Conservation (phyloP, 1,139 yeast species). For the Protomyces inouyei region DNA sequence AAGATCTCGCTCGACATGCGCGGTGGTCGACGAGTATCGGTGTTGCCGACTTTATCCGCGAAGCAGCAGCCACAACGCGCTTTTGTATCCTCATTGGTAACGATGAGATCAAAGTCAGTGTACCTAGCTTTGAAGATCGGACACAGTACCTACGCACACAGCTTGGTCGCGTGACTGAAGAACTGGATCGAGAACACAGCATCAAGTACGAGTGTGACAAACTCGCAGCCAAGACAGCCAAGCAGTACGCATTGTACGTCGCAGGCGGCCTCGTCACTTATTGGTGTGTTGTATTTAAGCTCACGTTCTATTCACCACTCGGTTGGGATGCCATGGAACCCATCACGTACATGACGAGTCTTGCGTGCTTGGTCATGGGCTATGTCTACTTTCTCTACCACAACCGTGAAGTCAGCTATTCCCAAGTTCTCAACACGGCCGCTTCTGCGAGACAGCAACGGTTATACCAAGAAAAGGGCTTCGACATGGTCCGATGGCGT, state of each 20-base stretch:
- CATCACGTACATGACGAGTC: slow-evolving; percentile 18
- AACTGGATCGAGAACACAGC: slow-evolving; percentile 6
- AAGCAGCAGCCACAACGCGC: slow-evolving; percentile 11
- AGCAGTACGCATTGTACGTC: slow-evolving; percentile 7
- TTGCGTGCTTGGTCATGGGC: slow-evolving; percentile 17
- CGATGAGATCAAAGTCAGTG: slow-evolving; percentile 7
- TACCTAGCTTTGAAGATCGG: slow-evolving; percentile 26
- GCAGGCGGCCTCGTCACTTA: slow-evolving; percentile 16
- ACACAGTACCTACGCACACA: slow-evolving; percentile 18
- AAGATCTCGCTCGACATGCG: slow-evolving; percentile 9
- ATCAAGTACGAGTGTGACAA: slow-evolving; percentile 24
- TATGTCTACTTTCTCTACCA: slow-evolving; percentile 25
- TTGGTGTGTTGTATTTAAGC: slow-evolving; percentile 15
- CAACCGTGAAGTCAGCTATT: slow-evolving; percentile 18
- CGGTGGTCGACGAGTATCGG: slow-evolving; percentile 11
- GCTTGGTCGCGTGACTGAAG: slow-evolving; percentile 14
- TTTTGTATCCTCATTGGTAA: slow-evolving; percentile 9
- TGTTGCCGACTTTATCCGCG: slow-evolving; percentile 21
- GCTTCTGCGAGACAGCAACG: slow-evolving; percentile 19
- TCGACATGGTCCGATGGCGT: slow-evolving; percentile 15
- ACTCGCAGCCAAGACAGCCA: slow-evolving; percentile 16
- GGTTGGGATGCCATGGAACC: slow-evolving; percentile 28
- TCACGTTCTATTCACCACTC: slow-evolving; percentile 17
- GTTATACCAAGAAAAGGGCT: slow-evolving; percentile 19
- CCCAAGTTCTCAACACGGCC: slow-evolving; percentile 16